Base-by-base conservation (phyloP, 1,284 basidiomycete genomes). In the Cutaneotrichosporon daszewskae region DNA sequence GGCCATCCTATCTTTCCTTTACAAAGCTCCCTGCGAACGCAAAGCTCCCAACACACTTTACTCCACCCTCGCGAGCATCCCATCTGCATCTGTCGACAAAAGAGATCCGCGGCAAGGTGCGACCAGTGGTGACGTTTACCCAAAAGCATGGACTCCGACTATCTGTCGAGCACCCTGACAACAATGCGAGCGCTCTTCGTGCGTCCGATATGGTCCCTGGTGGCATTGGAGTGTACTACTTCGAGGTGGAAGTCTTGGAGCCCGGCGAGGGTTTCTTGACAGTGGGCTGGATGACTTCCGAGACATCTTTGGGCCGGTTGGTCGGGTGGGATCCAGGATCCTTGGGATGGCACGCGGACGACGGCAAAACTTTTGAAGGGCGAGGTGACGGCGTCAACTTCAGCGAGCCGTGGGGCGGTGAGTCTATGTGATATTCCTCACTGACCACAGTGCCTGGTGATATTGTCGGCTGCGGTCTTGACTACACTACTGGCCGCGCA, bases 291-390 rank as follows among this genome's bases (percentile, higher is more conserved):
- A 76, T 76, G 20, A 64, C 66, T 13, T 59, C 63, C 6, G 64
- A 78, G 22, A 81, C 83, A 33, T 79, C 79, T 59, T 70, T 86
- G 39, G 77, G 78, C 20, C 80, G 88, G 40, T 76, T 92, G 26
- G 88, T 90, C 13, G 90, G 90, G 4, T 92, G 87, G 87, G 89
- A 92, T 64, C 74, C 76, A 50, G 79, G 82, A 43, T 89, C 86
- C n/a, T 94, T 86, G 83, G 90, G 88, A 29, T 96, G 89, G 69
- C 87, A 92, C 62, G 87, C 85, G n/a, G 89, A 94, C 63, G 89
- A 90, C 61, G 91, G 91, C 5, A 79, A 77, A 53, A 76, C 81
- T 3, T 89, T 87, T 69, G 79, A 83, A 18, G 79, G 81, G 4
- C 81, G 84, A 50, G 85, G 80, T 54, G 77, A 75, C 27, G 87